Evolutionary conservation across 345 rosid genomes (phyloP).

Genomic region (Camelina sativa): DNA sequence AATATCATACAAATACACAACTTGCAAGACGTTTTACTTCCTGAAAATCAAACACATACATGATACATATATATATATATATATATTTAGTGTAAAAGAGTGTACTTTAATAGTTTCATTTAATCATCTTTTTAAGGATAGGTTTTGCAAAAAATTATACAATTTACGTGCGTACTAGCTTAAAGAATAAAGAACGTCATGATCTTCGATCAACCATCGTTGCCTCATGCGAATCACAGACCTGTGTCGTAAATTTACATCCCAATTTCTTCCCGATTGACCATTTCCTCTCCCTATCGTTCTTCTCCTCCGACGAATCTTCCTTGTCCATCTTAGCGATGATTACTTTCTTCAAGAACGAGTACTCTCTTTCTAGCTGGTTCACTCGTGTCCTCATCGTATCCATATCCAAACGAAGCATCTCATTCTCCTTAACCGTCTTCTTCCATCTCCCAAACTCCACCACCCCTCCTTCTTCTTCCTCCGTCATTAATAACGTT

Average conservation of each 20-base stretch:
- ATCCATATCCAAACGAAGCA: slow-evolving; percentile 79
- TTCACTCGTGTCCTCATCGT: slow-evolving; percentile 85
- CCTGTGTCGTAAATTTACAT: slow-evolving; percentile 78
- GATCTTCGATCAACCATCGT: slow-evolving; percentile 47
- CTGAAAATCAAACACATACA: neutral
- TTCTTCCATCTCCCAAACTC: slow-evolving; percentile 55
- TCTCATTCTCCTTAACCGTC: slow-evolving; percentile 80
- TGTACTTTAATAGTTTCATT: neutral
- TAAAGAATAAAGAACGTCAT: slow-evolving; percentile 10
- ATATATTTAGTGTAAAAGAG: neutral
- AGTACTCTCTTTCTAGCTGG: slow-evolving; percentile 79
- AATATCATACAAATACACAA: neutral
- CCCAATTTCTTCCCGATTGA: slow-evolving; percentile 60
- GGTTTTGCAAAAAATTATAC: neutral
- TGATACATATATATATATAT: too few species aligned
- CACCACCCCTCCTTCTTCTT: slow-evolving; percentile 28
- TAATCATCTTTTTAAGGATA: neutral
- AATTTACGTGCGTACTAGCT: slow-evolving; percentile 1
- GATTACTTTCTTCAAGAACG: slow-evolving; percentile 70
- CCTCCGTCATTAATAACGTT: slow-evolving; percentile 42
- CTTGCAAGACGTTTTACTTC: neutral
- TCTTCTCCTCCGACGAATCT: slow-evolving; percentile 18
- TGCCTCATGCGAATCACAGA: slow-evolving; percentile 78
- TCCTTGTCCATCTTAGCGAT: slow-evolving; percentile 62
- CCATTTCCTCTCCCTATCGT: slow-evolving; percentile 48